These are phyloP conservation scores for Vachellia pachyceras DNA, from an alignment of 306 rosid genomes.

Conservation along the genomic window DNA sequence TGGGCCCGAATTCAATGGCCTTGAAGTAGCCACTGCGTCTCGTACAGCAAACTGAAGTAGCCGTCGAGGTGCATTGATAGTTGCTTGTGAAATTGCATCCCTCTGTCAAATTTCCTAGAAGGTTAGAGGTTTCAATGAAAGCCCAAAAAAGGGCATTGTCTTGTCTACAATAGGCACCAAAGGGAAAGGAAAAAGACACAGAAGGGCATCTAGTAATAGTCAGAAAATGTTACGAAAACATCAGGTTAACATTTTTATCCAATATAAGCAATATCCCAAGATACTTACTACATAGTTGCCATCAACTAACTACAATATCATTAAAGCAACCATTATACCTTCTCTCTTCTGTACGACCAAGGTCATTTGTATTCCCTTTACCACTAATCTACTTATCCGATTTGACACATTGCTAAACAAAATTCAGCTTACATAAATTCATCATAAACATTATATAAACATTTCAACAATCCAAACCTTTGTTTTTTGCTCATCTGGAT, in stretches of 20 bases:
- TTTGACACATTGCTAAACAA: not conserved
- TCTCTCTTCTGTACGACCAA: not conserved
- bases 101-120: constrained; percentile 55
- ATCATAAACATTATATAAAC: not conserved
- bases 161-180: not conserved
- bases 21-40: constrained; percentile 79
- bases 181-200: not conserved
- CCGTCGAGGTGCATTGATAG: constrained; percentile 76
- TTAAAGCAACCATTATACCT: not conserved
- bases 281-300: not conserved
- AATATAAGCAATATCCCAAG: not conserved
- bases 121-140: constrained; percentile 38
- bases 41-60: constrained; percentile 94
- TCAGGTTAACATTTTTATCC: not conserved
- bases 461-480: constrained; percentile 50
- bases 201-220: not conserved
- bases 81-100: constrained; percentile 59
- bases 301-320: not conserved
- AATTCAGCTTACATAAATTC: not conserved
- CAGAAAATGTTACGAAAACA: not conserved
- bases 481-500: constrained; percentile 49
- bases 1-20: constrained; percentile 50
- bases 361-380: not conserved
- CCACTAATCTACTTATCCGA: not conserved
- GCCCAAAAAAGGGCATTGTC: not conserved